Evolutionary conservation across 2,329 filamentous ascomycete genomes (phyloP).

Genomic region (Aureobasidium sp.): DNA sequence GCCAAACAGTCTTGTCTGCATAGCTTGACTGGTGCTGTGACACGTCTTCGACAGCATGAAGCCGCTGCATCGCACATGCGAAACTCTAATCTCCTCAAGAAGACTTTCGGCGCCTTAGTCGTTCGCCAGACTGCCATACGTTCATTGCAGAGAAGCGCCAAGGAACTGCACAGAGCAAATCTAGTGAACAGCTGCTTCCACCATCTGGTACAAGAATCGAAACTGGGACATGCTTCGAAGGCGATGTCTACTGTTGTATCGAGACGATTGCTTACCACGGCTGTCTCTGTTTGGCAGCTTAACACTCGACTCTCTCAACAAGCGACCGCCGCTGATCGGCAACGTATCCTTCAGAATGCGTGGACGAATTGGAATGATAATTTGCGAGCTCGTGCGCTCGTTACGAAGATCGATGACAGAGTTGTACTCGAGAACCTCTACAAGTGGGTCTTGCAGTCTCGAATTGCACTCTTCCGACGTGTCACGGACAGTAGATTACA

Average conservation of each 20-base stretch:
- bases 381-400: constrained; percentile 47
- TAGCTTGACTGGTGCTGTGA: background rate
- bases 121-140: background rate
- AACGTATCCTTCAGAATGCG: constrained; percentile 49
- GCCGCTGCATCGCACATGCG: constrained; percentile 2
- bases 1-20: constrained; percentile 19
- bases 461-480: constrained; percentile 35
- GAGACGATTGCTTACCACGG: constrained; percentile 30
- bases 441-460: constrained; percentile 52
- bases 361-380: constrained; percentile 58
- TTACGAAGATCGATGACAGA: constrained; percentile 48
- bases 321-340: constrained; percentile 44
- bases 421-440: constrained; percentile 51
- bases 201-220: background rate
- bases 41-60: background rate
- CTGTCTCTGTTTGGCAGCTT: constrained; percentile 45
- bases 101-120: background rate
- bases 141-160: background rate
- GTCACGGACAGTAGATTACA: constrained; percentile 25
- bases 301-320: constrained; percentile 30
- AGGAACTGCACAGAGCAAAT: background rate
- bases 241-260: background rate
- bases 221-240: background rate
- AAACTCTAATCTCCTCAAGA: background rate
- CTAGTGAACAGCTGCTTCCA: background rate